Evolutionary conservation across 768 basidiomycete genomes (phyloP), one percentile per base, ranked within the genome.

Genomic region (Macrolepiota albuminosa): DNA sequence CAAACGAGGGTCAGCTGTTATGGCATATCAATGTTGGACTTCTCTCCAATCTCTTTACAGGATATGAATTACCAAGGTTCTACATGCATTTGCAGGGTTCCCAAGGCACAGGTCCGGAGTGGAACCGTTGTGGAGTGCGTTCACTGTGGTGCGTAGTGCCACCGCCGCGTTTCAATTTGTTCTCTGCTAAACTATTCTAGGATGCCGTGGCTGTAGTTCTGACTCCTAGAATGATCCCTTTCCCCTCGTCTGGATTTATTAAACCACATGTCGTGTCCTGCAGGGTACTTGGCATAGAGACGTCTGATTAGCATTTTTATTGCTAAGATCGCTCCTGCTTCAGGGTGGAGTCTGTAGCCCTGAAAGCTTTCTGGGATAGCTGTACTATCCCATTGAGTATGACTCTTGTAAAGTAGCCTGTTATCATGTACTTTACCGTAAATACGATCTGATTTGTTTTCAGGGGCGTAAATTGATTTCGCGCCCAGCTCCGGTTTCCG

Each of bases 41-140:
- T 21, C 26, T 56, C 47, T 63, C 43, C 36, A 58, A 31, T 54
- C 40, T 40, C 29, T 4, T 45, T 53, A 2, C 61, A 95, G 94
- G 97, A 98, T 73, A 98, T 98, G 96, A 98, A 98, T 76, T 98
- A 98, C 69, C 91, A 95, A 78, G 97, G 96, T 11, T 96, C 94
- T 24, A 97, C 97, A 36, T 99, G 97, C 73, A 90, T 99, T 50
- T 99, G 97, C 73, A 84, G 97, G 62, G 95, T 98, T 53, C 97
- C 97, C 4, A 99, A 98, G 72, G 88, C 92, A 5, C 89, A 95
- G 69, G 83, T 99, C 29, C 89, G 93, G 57, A 78, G 83, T 54
- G 96, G 95, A 6, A 95, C 92, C 3, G 78, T 98, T 36, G 95
- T 98, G 1, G 94, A 99, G 72, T 99, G 96, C 74, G 90, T 93